Evolutionary conservation across 257 asterid genomes (phyloP).

Genomic region (Paraleonurus japonicus): DNA sequence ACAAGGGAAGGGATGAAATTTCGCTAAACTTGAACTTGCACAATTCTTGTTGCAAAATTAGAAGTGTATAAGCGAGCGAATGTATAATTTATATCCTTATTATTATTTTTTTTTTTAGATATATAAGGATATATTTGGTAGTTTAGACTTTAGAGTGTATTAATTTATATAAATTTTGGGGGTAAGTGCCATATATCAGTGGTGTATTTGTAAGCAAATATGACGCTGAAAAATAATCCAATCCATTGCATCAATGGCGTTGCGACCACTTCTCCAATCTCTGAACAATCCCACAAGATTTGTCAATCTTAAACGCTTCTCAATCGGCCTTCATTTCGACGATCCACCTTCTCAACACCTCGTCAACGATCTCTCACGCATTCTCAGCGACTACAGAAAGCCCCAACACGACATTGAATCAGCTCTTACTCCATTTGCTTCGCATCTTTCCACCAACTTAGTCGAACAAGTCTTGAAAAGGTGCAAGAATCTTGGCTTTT

Average conservation of each 20-base stretch:
- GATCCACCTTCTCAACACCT: slow-evolving; percentile 43
- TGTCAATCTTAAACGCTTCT: slow-evolving; percentile 8
- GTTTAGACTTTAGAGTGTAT: too few species aligned
- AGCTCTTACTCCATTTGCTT: slow-evolving; percentile 63
- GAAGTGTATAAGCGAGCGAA: too few species aligned
- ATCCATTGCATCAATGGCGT: slow-evolving; percentile 32
- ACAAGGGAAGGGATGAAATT: too few species aligned
- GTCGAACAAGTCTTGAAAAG: slow-evolving; percentile 84
- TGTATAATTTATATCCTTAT: too few species aligned
- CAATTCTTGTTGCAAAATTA: too few species aligned
- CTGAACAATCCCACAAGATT: not conserved
- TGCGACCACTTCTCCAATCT: slow-evolving; percentile 29
- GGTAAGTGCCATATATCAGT: too few species aligned
- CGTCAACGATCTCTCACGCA: slow-evolving; percentile 71
- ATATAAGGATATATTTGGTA: too few species aligned
- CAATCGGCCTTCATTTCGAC: slow-evolving; percentile 22
- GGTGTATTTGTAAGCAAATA: too few species aligned
- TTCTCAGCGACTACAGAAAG: slow-evolving; percentile 75
- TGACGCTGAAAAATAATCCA: too few species aligned
- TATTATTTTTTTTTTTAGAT: too few species aligned
- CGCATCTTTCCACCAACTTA: slow-evolving; percentile 40
- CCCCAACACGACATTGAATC: slow-evolving; percentile 87
- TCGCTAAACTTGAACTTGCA: too few species aligned
- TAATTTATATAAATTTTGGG: too few species aligned
- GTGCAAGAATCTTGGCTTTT: slow-evolving; percentile 75